Conservation (phyloP, 2,329 filamentous ascomycete species). For the Tympanopsis confertula region DNA sequence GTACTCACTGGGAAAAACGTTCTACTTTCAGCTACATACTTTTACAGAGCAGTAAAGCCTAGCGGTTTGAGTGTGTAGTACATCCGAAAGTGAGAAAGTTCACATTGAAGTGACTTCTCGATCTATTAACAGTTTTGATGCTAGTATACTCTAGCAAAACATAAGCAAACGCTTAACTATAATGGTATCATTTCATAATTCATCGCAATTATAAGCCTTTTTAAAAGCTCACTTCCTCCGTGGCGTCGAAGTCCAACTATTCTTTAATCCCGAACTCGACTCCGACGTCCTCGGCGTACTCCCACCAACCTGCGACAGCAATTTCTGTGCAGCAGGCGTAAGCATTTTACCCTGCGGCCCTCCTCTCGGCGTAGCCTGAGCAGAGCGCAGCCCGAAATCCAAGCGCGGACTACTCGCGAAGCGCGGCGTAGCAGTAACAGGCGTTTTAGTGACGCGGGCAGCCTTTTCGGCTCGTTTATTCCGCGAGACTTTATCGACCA, state of each 20-base stretch:
- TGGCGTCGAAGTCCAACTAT: neutral
- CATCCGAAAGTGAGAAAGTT: too few relatives aligned
- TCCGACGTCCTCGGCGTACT: neutral
- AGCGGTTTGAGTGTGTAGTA: too few relatives aligned
- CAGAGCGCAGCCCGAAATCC: conserved; percentile 10
- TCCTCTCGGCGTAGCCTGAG: conserved; percentile 20
- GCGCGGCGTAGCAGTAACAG: neutral
- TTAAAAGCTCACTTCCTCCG: neutral
- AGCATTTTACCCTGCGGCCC: conserved; percentile 16
- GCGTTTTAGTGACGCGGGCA: conserved; percentile 3
- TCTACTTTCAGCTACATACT: too few relatives aligned
- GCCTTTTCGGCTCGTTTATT: conserved; percentile 30
- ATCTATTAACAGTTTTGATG: too few relatives aligned
- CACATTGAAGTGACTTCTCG: too few relatives aligned
- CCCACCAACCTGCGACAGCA: conserved; percentile 21
- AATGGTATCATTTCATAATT: neutral
- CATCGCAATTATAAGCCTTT: neutral
- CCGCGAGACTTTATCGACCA: conserved; percentile 45
- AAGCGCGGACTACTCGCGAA: neutral
- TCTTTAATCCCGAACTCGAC: neutral
- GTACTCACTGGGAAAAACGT: too few relatives aligned
- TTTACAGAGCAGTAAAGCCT: too few relatives aligned
- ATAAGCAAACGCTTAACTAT: neutral
- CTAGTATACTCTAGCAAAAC: too few relatives aligned
- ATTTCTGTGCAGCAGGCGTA: conserved; percentile 34